Evolutionary conservation across 495 filamentous ascomycete genomes (phyloP).

Genomic region (Podospora sp.): DNA sequence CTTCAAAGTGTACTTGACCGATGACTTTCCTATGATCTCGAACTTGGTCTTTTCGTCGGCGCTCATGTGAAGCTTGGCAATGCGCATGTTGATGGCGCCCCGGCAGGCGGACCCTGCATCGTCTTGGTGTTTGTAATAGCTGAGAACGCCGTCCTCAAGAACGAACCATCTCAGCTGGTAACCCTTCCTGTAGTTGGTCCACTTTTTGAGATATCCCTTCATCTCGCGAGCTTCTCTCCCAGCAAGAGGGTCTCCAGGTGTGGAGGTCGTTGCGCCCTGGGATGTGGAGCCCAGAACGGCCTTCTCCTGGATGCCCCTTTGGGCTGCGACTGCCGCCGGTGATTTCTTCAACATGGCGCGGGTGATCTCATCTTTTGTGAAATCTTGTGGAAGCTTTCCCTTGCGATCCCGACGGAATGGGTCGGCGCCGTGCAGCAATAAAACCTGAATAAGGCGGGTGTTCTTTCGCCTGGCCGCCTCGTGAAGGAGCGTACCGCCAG

Average conservation of each 20-base stretch:
- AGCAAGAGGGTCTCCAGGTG: constrained; percentile 65
- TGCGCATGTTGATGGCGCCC: constrained; percentile 97
- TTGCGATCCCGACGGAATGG: constrained; percentile 93
- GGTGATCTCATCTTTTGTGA: constrained; percentile 93
- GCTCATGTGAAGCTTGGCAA: constrained; percentile 92
- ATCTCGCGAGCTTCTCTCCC: constrained; percentile 91
- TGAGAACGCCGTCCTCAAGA: constrained; percentile 93
- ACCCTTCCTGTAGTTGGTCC: constrained; percentile 96
- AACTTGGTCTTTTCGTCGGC: constrained; percentile 95
- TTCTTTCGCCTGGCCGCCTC: constrained; percentile 90
- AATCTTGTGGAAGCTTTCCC: constrained; percentile 93
- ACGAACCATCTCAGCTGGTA: constrained; percentile 99
- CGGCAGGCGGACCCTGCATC: constrained; percentile 91
- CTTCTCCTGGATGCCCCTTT: constrained; percentile 94
- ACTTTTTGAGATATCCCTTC: constrained; percentile 98
- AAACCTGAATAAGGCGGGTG: constrained; percentile 78
- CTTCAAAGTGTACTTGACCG: constrained; percentile 97
- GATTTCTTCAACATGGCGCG: constrained; percentile 87
- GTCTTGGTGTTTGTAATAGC: constrained; percentile 99
- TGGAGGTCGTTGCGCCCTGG: constrained; percentile 57
- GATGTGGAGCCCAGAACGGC: constrained; percentile 79
- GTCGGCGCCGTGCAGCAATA: constrained; percentile 95
- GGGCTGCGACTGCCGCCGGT: constrained; percentile 90
- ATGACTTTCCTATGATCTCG: constrained; percentile 95
- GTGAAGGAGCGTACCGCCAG: constrained; percentile 86